These are phyloP conservation scores for Aegilops speltoides DNA, from an alignment of 176 grass and related monocot species.

Conservation along the genomic window DNA sequence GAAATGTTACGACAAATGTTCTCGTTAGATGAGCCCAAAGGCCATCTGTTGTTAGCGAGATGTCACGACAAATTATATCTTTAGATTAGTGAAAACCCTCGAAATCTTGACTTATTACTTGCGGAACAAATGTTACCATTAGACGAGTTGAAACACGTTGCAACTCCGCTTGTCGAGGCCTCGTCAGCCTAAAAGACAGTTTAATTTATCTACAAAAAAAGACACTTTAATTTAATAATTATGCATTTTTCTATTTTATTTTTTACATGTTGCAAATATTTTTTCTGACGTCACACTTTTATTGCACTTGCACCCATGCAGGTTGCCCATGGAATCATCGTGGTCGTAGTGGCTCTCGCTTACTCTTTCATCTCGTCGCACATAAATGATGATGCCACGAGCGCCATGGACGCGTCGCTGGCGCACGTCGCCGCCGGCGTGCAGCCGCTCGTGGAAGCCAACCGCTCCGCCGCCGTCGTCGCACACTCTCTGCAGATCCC, in stretches of 20 bases:
- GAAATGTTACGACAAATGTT: neutral
- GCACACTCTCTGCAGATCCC: neutral
- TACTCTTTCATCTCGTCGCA: neutral
- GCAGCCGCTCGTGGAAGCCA: conserved; percentile 1
- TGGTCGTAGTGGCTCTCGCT: neutral
- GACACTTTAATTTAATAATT: neutral
- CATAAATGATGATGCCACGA: neutral
- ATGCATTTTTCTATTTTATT: neutral
- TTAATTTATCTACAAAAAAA: neutral
- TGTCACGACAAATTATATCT: too few relatives aligned
- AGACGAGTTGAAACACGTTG: too few relatives aligned
- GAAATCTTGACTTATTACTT: neutral
- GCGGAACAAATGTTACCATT: too few relatives aligned
- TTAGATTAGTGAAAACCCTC: too few relatives aligned
- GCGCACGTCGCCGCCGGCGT: conserved; percentile 18
- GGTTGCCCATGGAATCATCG: neutral
- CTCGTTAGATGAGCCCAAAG: neutral
- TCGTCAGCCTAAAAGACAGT: neutral
- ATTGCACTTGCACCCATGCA: neutral
- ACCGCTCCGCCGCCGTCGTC: neutral
- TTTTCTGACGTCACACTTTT: neutral
- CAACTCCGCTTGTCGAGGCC: neutral
- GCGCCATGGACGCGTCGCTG: neutral
- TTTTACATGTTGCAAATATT: neutral
- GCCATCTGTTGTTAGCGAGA: neutral